A percentile compares a stretch with the other conserved stretches of the same genome.
These are phyloP conservation scores for Cutaneotrichosporon curvatum DNA, from an alignment of 1,284 basidiomycete species.

Conservation along the genomic window DNA sequence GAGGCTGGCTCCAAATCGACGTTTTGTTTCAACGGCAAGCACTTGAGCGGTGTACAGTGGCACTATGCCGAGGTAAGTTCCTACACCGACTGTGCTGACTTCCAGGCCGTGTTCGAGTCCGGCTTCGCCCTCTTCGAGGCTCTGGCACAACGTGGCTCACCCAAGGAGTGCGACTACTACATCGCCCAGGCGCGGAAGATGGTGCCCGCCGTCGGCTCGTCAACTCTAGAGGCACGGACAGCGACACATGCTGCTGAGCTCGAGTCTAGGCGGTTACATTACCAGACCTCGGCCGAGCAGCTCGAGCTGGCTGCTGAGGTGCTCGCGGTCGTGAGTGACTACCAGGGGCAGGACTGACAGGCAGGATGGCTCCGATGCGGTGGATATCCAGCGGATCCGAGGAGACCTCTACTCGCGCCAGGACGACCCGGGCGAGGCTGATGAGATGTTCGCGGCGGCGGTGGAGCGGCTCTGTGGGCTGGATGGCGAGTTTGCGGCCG, in stretches of 20 bases:
- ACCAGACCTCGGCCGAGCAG: slow-evolving; percentile 53
- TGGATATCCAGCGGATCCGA: slow-evolving; percentile 57
- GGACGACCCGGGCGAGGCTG: slow-evolving; percentile 53
- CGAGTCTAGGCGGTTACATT: slow-evolving; percentile 56
- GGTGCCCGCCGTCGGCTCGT: slow-evolving; percentile 59
- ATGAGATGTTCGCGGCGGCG: slow-evolving; percentile 45
- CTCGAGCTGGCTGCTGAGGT: slow-evolving; percentile 52
- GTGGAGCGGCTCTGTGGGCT: slow-evolving; percentile 27
- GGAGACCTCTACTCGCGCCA: slow-evolving; percentile 48
- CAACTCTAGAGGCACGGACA: slow-evolving; percentile 59
- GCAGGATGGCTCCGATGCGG: slow-evolving; percentile 50
- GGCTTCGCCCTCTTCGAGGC: slow-evolving; percentile 58
- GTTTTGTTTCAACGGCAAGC: slow-evolving; percentile 25
- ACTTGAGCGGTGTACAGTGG: slow-evolving; percentile 63
- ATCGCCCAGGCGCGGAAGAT: slow-evolving; percentile 63
- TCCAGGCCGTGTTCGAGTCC: slow-evolving; percentile 52
- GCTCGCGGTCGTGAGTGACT: slow-evolving; percentile 25
- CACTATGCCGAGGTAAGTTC: slow-evolving; percentile 54
- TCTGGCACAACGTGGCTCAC: slow-evolving; percentile 65
- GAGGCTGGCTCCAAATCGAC: neutral
- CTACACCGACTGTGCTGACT: neutral
- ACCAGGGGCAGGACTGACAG: slow-evolving; percentile 34
- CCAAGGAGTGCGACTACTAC: slow-evolving; percentile 74
- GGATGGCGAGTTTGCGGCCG: slow-evolving; percentile 28
- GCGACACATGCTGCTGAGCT: slow-evolving; percentile 61